Evolutionary conservation across 176 grass and related monocot genomes (phyloP), one percentile per base, ranked within the genome.

Genomic region (Aegilops umbellulata): DNA sequence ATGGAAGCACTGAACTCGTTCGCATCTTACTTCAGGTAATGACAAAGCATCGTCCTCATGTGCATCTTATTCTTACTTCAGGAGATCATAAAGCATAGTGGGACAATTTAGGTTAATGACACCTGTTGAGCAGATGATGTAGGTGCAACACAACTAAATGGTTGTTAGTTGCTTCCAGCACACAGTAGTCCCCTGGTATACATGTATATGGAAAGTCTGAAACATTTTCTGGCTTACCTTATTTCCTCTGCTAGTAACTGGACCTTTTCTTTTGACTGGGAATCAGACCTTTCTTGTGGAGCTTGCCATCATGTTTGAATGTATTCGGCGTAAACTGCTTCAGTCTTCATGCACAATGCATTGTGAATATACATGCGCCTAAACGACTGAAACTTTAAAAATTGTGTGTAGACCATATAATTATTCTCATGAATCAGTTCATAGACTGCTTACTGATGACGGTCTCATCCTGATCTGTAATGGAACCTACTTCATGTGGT

Each of bases 1-100:
- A 96, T 84, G 97, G 97, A 49, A 99, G 94, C 80, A 99, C 94
- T 68, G 93, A 99, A 85, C 97, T 99, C 8, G 97, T 96, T 13
- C 88, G 82, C 57, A 94, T 99, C 85, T 95, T 99, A 82, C 92
- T 99, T 64, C 90, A 99, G 92, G 94, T 95, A 87, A 84, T 46
- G n/a, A 72, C 32, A 72, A 30, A 85, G 29, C 22, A 62, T 77
- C 44, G 19, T 73, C 34, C 90, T 85, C 11, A 84, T 92, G 31
- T 78, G 69, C 60, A 98, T 95, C 58, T 93, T 98, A 81, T 81
- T 98, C 57, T 93, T 98, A 78, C 84, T 98, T 65, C 83, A 95
- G 91, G 82, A 91, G 70, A 82, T 42, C 8, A 69, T 64, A 69
- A 61, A 79, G 32, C 16, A 35, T 85, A 63, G 30, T 35, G 19